A percentile compares a stretch with the other conserved stretches of the same genome.
These are phyloP conservation scores for Oenanthe javanica DNA, from an alignment of 140 eudicot species.

Conservation along the genomic window DNA sequence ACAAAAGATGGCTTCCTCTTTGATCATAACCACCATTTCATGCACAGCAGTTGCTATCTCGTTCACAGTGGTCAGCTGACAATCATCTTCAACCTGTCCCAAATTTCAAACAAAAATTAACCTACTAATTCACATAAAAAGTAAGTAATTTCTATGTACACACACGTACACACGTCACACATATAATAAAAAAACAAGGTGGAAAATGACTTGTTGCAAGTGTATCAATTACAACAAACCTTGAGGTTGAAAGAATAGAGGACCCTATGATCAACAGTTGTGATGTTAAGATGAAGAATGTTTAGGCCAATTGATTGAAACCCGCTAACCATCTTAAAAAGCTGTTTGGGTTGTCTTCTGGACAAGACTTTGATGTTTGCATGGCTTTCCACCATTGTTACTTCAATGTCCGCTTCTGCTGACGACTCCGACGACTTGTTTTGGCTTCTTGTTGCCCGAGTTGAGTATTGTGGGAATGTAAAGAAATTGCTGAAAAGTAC, in stretches of 20 bases:
- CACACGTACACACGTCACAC: too few relatives aligned
- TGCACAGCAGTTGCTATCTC: constrained; percentile 48
- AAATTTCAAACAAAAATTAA: not conserved
- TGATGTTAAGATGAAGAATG: constrained; percentile 36
- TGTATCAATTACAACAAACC: constrained; percentile 15
- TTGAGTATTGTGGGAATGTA: constrained; percentile 44
- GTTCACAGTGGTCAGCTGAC: constrained; percentile 33
- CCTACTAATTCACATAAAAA: too few relatives aligned
- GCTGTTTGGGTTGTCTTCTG: constrained; percentile 31
- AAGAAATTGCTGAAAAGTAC: constrained; percentile 22
- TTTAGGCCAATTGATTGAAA: constrained; percentile 23
- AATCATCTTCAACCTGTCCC: constrained; percentile 27
- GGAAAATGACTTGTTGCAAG: too few relatives aligned
- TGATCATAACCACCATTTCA: constrained; percentile 28
- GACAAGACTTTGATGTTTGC: constrained; percentile 33
- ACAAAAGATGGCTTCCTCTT: constrained; percentile 21
- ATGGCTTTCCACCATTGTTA: constrained; percentile 42
- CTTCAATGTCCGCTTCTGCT: constrained; percentile 33
- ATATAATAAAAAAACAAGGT: not conserved
- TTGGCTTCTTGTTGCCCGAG: constrained; percentile 6
- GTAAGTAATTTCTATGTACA: too few relatives aligned
- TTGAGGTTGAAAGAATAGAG: constrained; percentile 36
- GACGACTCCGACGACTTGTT: not conserved
- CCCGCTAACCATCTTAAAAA: constrained; percentile 22
- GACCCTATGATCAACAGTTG: constrained; percentile 27